Evolutionary conservation across 768 basidiomycete genomes (phyloP).

Genomic region (Postia placenta): DNA sequence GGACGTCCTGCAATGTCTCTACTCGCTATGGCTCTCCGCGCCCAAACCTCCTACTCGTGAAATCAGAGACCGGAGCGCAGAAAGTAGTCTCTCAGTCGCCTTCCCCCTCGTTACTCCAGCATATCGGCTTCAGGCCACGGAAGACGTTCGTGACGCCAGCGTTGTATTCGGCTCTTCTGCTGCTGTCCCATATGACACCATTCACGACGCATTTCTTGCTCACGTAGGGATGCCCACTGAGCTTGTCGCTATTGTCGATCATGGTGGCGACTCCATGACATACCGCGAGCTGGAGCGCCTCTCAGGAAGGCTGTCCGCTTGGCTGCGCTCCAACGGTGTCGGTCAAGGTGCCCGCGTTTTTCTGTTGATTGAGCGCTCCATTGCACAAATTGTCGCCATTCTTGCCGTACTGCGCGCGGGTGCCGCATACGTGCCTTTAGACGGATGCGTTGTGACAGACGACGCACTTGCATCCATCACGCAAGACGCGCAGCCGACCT

Average conservation of each 20-base stretch:
- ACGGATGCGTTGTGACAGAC: constrained; percentile 53
- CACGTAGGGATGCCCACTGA: constrained; percentile 37
- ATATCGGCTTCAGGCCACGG: too few species aligned
- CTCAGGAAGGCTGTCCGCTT: constrained; percentile 40
- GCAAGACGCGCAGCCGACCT: constrained; percentile 35
- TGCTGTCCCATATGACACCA: constrained; percentile 37
- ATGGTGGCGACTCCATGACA: constrained; percentile 41
- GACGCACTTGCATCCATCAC: constrained; percentile 45
- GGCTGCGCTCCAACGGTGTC: constrained; percentile 38
- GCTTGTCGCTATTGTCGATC: constrained; percentile 42
- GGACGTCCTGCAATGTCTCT: too few species aligned
- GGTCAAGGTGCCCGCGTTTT: constrained; percentile 45
- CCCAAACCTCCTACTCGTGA: too few species aligned
- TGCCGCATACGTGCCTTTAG: constrained; percentile 53
- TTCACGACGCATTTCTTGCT: constrained; percentile 51
- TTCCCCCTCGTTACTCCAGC: too few species aligned
- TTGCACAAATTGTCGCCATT: constrained; percentile 47
- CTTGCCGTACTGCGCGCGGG: constrained; percentile 52
- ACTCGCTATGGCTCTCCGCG: too few species aligned
- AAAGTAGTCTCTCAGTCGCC: too few species aligned
- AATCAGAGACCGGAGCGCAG: too few species aligned
- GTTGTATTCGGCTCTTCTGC: constrained; percentile 38
- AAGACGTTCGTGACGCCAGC: too few species aligned
- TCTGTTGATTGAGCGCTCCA: constrained; percentile 48
- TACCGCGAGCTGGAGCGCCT: constrained; percentile 44